These are phyloP conservation scores for Termitomyces sp. DNA, from an alignment of 1,284 basidiomycete genomes.

Conservation along the genomic window DNA sequence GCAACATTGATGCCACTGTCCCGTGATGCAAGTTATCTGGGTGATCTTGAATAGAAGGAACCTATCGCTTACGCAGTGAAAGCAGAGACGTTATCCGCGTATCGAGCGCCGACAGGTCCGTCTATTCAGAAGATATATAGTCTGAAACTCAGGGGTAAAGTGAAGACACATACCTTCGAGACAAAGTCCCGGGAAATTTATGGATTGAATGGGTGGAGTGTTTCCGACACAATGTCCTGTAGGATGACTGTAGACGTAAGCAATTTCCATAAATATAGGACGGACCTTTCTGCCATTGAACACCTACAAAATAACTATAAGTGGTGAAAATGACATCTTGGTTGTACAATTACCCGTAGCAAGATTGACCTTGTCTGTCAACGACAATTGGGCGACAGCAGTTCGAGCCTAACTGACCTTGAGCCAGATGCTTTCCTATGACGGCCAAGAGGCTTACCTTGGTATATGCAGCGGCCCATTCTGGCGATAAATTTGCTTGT, in stretches of 20 bases:
- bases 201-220: conserved; percentile 53
- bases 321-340: background rate
- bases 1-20: conserved; percentile 65
- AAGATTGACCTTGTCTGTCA: conserved; percentile 52
- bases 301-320: conserved; percentile 4
- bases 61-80: conserved; percentile 57
- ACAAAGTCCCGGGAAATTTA: conserved; percentile 67
- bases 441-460: conserved; percentile 32
- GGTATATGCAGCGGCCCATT: conserved; percentile 50
- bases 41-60: background rate
- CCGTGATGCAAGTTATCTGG: background rate
- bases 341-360: conserved; percentile 40
- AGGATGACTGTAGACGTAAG: background rate
- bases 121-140: conserved; percentile 28
- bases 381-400: conserved; percentile 44
- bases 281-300: conserved; percentile 39
- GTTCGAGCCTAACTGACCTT: conserved; percentile 35
- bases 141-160: background rate
- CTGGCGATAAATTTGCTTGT: conserved; percentile 43
- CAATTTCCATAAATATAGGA: background rate
- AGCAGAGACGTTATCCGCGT: conserved; percentile 55
- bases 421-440: background rate
- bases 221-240: conserved; percentile 65
- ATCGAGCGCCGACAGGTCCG: conserved; percentile 58
- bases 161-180: conserved; percentile 43